Evolutionary conservation across 768 basidiomycete species (phyloP), one percentile per base, ranked within the genome.

Genomic region (Cubamyces lactineus): DNA sequence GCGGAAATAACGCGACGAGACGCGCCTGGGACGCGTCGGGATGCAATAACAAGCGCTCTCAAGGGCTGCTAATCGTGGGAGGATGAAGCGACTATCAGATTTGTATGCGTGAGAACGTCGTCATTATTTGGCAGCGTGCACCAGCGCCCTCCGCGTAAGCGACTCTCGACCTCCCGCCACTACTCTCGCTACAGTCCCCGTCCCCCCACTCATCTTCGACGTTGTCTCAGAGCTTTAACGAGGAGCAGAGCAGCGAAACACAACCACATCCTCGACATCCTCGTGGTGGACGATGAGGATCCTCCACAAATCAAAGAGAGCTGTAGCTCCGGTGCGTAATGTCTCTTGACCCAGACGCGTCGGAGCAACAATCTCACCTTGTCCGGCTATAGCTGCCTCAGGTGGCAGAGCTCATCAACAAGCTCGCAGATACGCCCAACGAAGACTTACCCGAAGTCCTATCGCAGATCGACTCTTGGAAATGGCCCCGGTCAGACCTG

Each of bases 401-500:
- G 74, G 86, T 98, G 60, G 85, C 85, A 66, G 86, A 89, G 69
- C 85, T 97, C 71, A 91, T 97, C 67, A 77, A 80, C 59, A 88
- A 80, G 66, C 80, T 97, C 30, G 71, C 84, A 47, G 80, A 80
- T 61, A 87, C 89, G 4, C 77, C 85, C 3, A 87, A 86, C 61
- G 85, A 92, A 42, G 86, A 94, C 66, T 80, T 98, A 28, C 78
- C 87, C 3, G 75, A 84, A 52, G 80, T 88, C 59, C 81, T 98
- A 59, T 75, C 82, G 34, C 75, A 82, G 62, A 87, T 96, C 70
- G 85, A 89, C 67, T 74, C 80, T 4, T 99, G 97, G 97, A 88
- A 84, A 73, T 98, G 93, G 89, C 93, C 95, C 39, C 86, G 97
- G 64, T 95, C 95, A 58, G 97, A 99, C 80, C 83, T 99, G 63